phyloP scores from a whole-genome alignment of 768 basidiomycete genomes.

The Pisolithus tinctorius region DNA sequence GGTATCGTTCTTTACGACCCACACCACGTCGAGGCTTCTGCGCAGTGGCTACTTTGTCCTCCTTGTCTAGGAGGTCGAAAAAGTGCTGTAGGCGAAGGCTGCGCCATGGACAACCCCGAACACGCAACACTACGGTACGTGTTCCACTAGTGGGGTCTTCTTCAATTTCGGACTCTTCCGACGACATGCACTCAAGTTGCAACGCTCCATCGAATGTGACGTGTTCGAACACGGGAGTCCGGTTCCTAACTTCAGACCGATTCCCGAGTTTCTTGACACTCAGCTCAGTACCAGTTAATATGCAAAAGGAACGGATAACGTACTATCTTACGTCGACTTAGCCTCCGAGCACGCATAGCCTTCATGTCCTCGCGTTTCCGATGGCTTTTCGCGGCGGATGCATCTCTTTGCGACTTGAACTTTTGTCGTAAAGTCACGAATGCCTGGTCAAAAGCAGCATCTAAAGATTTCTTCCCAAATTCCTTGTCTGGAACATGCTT shows the following conservation, averaged over 20 bases:
- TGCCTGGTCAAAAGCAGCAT: slow-evolving; percentile 61
- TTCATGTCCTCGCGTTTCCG: slow-evolving; percentile 56
- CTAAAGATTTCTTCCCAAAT: slow-evolving; percentile 55
- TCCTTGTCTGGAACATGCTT: slow-evolving; percentile 60
- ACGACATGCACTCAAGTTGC: slow-evolving; percentile 73
- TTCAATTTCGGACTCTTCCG: slow-evolving; percentile 66
- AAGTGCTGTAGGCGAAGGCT: slow-evolving; percentile 56
- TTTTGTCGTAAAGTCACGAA: slow-evolving; percentile 66
- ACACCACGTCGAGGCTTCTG: slow-evolving; percentile 51
- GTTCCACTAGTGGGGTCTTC: slow-evolving; percentile 22
- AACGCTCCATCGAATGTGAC: slow-evolving; percentile 64
- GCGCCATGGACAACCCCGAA: slow-evolving; percentile 63
- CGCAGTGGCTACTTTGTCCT: slow-evolving; percentile 38
- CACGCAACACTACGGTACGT: slow-evolving; percentile 36
- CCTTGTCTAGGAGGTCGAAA: slow-evolving; percentile 55
- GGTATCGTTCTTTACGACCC: slow-evolving; percentile 47
- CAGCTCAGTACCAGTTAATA: slow-evolving; percentile 1
- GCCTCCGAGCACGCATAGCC: slow-evolving; percentile 53
- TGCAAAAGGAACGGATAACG: slow-evolving; percentile 18
- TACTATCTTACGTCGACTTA: slow-evolving; percentile 58
- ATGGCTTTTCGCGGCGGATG: slow-evolving; percentile 32
- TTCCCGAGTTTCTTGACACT: slow-evolving; percentile 55
- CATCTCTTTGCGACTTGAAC: slow-evolving; percentile 54
- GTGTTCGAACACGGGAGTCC: slow-evolving; percentile 48
- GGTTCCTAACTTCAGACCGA: slow-evolving; percentile 55